phyloP scores from a whole-genome alignment of 768 basidiomycete species.

The Phylloporus arenicola region DNA sequence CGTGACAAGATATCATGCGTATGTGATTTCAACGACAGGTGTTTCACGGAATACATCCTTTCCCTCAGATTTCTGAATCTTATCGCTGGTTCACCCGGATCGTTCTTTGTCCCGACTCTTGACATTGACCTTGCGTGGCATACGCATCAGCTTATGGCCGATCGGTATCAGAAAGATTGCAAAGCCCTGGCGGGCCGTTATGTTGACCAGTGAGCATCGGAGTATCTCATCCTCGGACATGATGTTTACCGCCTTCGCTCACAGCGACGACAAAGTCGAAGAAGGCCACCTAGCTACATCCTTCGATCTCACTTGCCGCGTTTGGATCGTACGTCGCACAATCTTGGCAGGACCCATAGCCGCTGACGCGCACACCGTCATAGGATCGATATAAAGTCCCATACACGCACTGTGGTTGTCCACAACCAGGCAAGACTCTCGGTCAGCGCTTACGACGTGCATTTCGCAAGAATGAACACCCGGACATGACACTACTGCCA shows the following conservation, averaged over 20 bases:
- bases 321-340: constrained; percentile 35
- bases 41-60: neutral
- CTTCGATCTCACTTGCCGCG: constrained; percentile 47
- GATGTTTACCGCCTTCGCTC: neutral
- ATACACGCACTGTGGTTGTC: constrained; percentile 58
- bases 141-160: constrained; percentile 53
- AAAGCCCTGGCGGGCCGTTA: constrained; percentile 37
- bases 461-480: neutral
- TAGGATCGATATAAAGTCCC: constrained; percentile 44
- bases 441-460: constrained; percentile 38
- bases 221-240: too few relatives aligned
- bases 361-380: neutral
- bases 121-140: constrained; percentile 75
- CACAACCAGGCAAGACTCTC: constrained; percentile 40
- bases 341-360: neutral
- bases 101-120: constrained; percentile 53
- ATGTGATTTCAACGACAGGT: constrained; percentile 6
- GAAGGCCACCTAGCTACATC: constrained; percentile 38
- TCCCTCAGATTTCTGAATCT: constrained; percentile 43
- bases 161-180: constrained; percentile 41
- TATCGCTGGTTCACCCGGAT: constrained; percentile 38
- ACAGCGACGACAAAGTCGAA: constrained; percentile 50
- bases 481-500: constrained; percentile 28
- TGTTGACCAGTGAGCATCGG: constrained; percentile 50
- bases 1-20: constrained; percentile 55